Conservation (phyloP, 257 asterid species). For the Solanum peruvianum region DNA sequence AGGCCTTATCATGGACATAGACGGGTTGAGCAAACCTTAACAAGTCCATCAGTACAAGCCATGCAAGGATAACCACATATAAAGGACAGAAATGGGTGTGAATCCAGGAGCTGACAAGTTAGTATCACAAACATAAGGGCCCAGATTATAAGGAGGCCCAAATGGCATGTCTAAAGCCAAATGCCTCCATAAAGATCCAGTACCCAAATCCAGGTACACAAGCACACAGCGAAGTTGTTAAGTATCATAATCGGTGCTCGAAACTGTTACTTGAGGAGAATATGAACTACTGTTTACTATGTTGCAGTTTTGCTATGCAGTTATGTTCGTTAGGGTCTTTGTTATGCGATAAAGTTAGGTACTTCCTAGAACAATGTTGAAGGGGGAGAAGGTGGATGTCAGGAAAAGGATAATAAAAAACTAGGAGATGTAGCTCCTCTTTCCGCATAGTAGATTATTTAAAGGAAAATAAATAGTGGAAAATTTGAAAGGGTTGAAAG, state of each 20-base stretch:
- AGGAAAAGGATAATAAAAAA: not conserved
- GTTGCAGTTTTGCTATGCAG: not conserved
- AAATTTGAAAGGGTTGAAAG: not conserved
- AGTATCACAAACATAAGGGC: not conserved
- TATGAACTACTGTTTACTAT: not conserved
- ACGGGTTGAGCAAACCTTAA: not conserved
- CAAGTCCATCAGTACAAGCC: not conserved
- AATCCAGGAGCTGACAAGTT: not conserved
- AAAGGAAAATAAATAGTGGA: not conserved
- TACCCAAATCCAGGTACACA: not conserved
- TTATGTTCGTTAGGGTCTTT: not conserved
- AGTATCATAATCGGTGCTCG: not conserved
- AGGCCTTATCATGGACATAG: not conserved
- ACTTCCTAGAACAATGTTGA: not conserved
- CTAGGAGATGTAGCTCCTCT: not conserved
- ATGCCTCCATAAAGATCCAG: not conserved
- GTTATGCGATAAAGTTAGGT: not conserved
- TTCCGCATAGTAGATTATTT: not conserved
- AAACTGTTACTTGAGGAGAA: not conserved
- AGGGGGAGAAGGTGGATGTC: not conserved
- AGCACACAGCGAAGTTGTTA: not conserved
- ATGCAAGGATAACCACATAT: not conserved
- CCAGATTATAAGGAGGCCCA: not conserved
- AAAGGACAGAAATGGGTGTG: not conserved
- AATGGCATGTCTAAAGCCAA: not conserved